These are phyloP conservation scores for Fusarium sp. DNA, from an alignment of 2,329 filamentous ascomycete genomes.

Conservation along the genomic window DNA sequence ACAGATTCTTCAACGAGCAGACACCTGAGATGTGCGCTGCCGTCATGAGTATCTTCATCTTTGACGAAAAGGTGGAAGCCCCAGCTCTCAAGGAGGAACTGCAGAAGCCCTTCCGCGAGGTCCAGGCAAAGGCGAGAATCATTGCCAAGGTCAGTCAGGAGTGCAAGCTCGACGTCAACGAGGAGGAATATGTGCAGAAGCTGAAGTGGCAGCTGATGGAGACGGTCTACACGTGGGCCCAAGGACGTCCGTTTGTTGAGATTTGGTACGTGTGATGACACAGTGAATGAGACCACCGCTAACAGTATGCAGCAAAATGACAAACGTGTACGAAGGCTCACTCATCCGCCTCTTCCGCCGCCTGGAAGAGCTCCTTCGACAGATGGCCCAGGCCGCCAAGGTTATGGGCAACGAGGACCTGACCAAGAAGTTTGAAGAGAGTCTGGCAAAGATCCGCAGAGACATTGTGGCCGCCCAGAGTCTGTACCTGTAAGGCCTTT, in stretches of 20 bases:
- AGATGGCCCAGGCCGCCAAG: conserved; percentile 95
- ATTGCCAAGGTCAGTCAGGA: conserved; percentile 96
- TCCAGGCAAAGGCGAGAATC: conserved; percentile 86
- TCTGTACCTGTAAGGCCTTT: conserved; percentile 77
- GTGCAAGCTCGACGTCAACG: conserved; percentile 92
- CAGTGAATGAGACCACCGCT: conserved; percentile 15
- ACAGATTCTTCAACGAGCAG: conserved; percentile 97
- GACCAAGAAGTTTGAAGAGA: conserved; percentile 89
- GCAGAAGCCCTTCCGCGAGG: conserved; percentile 85
- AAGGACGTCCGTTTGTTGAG: conserved; percentile 88
- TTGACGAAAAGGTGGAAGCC: conserved; percentile 93
- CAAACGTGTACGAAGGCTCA: conserved; percentile 96
- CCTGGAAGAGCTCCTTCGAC: conserved; percentile 90
- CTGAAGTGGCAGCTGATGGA: conserved; percentile 98
- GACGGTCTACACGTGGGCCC: conserved; percentile 91
- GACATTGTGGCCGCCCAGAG: conserved; percentile 97
- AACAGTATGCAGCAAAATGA: conserved; percentile 84
- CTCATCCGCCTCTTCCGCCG: conserved; percentile 96
- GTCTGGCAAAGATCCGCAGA: conserved; percentile 85
- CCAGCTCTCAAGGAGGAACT: conserved; percentile 84
- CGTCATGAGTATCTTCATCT: conserved; percentile 93
- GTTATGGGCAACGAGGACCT: conserved; percentile 98
- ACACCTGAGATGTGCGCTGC: conserved; percentile 88
- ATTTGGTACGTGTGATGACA: conserved; percentile 81
- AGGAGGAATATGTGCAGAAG: conserved; percentile 90